Evolutionary conservation across 2,329 filamentous ascomycete genomes (phyloP).

Genomic region (Cladosporium phlei): DNA sequence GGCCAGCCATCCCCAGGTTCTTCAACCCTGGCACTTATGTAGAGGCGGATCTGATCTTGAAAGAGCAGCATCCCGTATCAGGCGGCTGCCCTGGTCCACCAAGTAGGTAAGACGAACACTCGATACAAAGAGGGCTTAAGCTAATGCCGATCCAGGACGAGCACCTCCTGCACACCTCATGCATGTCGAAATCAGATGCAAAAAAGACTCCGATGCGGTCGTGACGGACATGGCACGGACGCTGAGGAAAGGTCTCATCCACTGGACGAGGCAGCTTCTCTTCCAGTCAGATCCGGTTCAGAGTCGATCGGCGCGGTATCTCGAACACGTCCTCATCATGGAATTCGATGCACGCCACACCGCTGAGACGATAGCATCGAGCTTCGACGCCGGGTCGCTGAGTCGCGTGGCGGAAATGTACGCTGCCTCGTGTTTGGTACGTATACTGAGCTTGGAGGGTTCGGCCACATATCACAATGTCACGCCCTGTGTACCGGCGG

Average conservation of each 20-base stretch:
- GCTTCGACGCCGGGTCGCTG: neutral
- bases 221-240: neutral
- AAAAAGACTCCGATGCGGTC: neutral
- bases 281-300: constrained; percentile 1
- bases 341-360: constrained; percentile 6
- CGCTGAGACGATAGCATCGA: neutral
- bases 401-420: neutral
- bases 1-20: constrained; percentile 3
- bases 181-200: constrained; percentile 1
- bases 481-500: neutral
- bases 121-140: neutral
- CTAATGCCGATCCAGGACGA: neutral
- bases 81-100: neutral
- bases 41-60: neutral
- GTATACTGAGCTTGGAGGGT: neutral
- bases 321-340: neutral
- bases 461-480: constrained; percentile 4
- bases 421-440: neutral
- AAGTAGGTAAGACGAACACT: neutral
- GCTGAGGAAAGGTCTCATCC: neutral
- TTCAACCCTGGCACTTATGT: neutral
- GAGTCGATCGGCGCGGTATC: too few species aligned
- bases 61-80: neutral
- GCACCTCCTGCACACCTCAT: constrained; percentile 5
- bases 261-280: neutral